These are phyloP conservation scores for Picea sitchensis DNA, from an alignment of 75 land plant genomes.

Conservation along the genomic window DNA sequence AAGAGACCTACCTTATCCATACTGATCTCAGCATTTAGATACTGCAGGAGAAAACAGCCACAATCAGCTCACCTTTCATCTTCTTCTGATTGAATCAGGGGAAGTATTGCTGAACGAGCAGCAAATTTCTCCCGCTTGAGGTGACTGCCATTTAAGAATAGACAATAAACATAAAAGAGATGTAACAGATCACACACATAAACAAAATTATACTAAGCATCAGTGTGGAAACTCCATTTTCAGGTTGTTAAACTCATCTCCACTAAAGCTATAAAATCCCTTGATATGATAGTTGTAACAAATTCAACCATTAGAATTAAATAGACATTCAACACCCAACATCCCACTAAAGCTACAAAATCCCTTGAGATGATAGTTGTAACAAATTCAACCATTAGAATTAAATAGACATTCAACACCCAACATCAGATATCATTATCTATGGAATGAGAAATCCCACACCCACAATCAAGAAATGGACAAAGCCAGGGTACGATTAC, in stretches of 20 bases:
- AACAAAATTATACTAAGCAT: background rate
- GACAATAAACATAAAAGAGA: conserved; percentile 2
- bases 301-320: background rate
- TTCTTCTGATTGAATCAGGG: conserved; percentile 90
- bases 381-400: background rate
- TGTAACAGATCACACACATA: background rate
- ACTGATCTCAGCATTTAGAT: background rate
- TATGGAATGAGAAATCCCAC: background rate
- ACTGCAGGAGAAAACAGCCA: background rate
- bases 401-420: background rate
- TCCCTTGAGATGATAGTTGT: background rate
- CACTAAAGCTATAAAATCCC: background rate
- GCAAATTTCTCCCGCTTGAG: conserved; percentile 84
- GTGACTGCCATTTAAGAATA: conserved; percentile 30
- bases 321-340: background rate
- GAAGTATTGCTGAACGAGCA: conserved; percentile 84
- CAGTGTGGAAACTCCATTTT: background rate
- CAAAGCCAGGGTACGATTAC: too few species aligned
- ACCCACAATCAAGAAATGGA: too few species aligned
- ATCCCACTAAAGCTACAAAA: background rate
- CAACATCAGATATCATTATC: background rate
- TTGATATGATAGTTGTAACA: background rate
- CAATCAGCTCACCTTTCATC: conserved; percentile 72
- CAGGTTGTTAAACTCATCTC: background rate
- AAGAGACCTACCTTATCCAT: background rate